A percentile compares a stretch with the other conserved stretches of the same genome.
Conservation (phyloP, 495 filamentous ascomycete species). For the Aspergillus asperescens region DNA sequence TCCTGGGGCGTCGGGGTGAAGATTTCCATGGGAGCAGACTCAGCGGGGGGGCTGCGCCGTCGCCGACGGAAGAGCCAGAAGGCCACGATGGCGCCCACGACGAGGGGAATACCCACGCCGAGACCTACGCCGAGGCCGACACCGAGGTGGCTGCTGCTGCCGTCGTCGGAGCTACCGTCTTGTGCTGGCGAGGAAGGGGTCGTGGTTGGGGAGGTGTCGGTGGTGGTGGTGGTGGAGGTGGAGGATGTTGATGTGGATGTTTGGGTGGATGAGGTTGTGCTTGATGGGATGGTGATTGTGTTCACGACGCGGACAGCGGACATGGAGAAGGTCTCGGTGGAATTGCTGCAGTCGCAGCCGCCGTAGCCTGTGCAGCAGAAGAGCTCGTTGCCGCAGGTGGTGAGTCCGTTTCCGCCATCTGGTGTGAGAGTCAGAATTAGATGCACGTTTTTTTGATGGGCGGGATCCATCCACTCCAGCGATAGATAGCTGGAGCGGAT, state of each 20-base stretch:
- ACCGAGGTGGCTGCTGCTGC: neutral
- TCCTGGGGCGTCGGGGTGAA: neutral
- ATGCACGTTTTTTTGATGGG: too few species aligned
- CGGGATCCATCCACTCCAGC: neutral
- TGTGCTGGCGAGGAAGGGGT: neutral
- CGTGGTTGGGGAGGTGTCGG: neutral
- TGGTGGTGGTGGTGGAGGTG: neutral
- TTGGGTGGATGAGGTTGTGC: neutral
- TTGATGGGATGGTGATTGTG: neutral
- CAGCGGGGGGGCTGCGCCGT: neutral
- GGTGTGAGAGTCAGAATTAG: neutral
- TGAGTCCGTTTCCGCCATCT: neutral
- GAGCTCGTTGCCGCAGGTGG: neutral
- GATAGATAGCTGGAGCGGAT: neutral
- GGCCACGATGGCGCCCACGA: neutral
- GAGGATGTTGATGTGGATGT: neutral
- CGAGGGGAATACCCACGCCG: constrained; percentile 1
- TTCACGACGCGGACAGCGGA: neutral
- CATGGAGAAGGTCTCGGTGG: neutral
- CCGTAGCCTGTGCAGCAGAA: constrained; percentile 4
- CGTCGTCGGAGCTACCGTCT: neutral
- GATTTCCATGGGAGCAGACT: neutral
- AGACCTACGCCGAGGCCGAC: constrained; percentile 6
- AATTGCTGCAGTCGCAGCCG: constrained; percentile 6
- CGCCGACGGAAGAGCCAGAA: neutral